A percentile compares a stretch with the other conserved stretches of the same genome.
phyloP scores from a whole-genome alignment of 176 grass and related monocot genomes.

The Phoenix roebelenii region DNA sequence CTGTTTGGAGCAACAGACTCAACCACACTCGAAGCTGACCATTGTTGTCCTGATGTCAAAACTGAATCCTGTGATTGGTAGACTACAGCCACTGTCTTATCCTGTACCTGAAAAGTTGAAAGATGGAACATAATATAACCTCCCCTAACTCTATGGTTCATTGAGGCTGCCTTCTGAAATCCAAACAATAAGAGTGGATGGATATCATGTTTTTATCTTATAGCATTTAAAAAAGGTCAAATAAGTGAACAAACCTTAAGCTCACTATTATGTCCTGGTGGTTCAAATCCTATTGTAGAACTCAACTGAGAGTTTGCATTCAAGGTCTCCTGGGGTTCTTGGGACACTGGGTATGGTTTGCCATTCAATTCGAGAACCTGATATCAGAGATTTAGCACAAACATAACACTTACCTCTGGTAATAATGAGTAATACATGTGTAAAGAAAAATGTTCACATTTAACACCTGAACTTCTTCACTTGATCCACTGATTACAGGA shows the following conservation, averaged over 20 bases:
- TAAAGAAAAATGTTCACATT: neutral
- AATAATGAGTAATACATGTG: too few relatives aligned
- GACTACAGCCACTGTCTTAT: constrained; percentile 21
- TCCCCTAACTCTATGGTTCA: too few relatives aligned
- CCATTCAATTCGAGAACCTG: constrained; percentile 43
- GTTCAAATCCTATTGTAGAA: constrained; percentile 32
- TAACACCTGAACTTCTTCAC: constrained; percentile 47
- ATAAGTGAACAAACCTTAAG: constrained; percentile 44
- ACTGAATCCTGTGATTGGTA: constrained; percentile 35
- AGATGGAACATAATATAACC: too few relatives aligned
- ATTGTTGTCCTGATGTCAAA: constrained; percentile 22
- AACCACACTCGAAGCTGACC: constrained; percentile 21
- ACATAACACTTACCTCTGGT: neutral
- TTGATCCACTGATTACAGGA: constrained; percentile 23
- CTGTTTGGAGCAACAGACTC: constrained; percentile 23
- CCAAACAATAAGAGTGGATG: too few relatives aligned
- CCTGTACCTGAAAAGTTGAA: neutral
- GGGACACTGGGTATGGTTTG: constrained; percentile 19
- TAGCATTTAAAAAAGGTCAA: neutral
- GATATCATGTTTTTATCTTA: neutral
- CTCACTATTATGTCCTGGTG: constrained; percentile 42
- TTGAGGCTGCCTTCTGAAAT: too few relatives aligned
- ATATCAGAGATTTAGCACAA: constrained; percentile 6
- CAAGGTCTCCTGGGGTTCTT: constrained; percentile 24
- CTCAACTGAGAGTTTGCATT: constrained; percentile 24